These are phyloP conservation scores for Plasmodium billcollinsi DNA, from an alignment of 169 alveolate species.

Conservation along the genomic window DNA sequence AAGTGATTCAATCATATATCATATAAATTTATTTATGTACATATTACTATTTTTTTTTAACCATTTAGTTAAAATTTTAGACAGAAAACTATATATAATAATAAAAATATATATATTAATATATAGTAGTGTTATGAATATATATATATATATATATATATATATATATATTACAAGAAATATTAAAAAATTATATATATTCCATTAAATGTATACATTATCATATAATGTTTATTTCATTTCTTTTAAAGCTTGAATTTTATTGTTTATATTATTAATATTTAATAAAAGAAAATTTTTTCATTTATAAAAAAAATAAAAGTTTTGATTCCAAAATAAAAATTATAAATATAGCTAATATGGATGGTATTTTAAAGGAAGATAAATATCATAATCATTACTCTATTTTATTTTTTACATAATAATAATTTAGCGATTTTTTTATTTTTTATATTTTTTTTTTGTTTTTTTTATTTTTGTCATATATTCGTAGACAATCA, in stretches of 20 bases:
- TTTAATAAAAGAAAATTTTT: neutral
- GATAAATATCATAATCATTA: neutral
- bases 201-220: neutral
- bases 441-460: neutral
- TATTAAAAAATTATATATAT: neutral
- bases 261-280: neutral
- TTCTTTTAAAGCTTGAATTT: neutral
- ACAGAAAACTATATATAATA: no score
- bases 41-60: no score
- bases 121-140: no score
- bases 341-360: conserved; percentile 11
- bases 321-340: neutral
- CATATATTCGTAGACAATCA: conserved; percentile 25
- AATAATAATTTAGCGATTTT: no score
- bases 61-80: no score
- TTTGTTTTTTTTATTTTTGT: conserved; percentile 8
- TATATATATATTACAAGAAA: neutral
- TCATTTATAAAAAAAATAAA: neutral
- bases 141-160: neutral
- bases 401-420: neutral
- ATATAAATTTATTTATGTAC: no score
- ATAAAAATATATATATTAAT: no score
- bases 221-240: conserved; percentile 1
- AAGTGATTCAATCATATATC: no score
- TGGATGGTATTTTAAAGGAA: conserved; percentile 43